Base-by-base conservation (phyloP, 306 rosid species). In the Fragaria nilgerrensis region DNA sequence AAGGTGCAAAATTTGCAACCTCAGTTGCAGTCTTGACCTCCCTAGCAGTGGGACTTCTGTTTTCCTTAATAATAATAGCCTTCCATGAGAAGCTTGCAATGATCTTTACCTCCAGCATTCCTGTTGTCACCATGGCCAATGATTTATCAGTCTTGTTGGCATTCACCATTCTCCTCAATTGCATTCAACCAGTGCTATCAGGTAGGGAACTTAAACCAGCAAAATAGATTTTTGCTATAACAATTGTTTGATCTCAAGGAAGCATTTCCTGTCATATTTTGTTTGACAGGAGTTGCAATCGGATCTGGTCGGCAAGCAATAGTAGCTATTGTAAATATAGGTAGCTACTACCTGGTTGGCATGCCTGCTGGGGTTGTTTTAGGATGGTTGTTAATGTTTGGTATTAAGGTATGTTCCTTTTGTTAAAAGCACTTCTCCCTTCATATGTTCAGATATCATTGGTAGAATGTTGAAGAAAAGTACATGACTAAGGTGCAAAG, bases 141-240 rank as follows among this genome's bases (percentile, higher is more conserved):
- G 87, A 88, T 19, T 83, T 89, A n/a, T 69, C 92, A 47, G 37
- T 85, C 70, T 74, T 91, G 77, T 75, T 91, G 85, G 94, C 87
- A 34, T 75, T 78, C 73, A 88, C 94, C 63, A 62, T 91, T 80
- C 88, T 91, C 74, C 82, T 89, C 39, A 91, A 84, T 74, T 86
- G 97, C 83, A 71, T 88, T 78, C 91, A 90, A 65, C 97, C 92
- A 20, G 86, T 84, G 83, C 94, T 91, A 75, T 86, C 91, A 43
- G 94, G 97, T 86, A 17, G 65, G 78, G 55, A 9, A 44, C 47
- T 43, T 43, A 8, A 41, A 5, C 44, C 36, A n/a, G 32, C 3
- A 20, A 20, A 43, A 76, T 23, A 27, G 45, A 75, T 17, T 66
- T 70, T 52, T 16, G 2, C n/a, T 13, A 50, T 53, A 29, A 63